Conservation (phyloP, 805 yeast genomes). For the Phaffomyces antillensis region DNA sequence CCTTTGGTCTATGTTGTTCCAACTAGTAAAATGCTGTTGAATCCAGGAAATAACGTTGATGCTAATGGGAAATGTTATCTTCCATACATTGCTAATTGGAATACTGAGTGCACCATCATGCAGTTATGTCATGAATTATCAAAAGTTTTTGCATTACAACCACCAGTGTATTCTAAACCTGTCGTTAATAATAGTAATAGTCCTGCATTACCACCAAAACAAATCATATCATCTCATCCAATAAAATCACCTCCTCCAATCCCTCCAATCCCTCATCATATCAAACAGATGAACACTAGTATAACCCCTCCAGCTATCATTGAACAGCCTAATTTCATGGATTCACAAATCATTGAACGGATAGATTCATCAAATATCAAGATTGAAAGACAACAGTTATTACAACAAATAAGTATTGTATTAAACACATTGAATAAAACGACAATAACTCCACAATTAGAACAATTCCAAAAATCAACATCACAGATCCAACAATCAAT, state of each 20-base stretch:
- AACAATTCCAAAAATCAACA: conserved; percentile 13
- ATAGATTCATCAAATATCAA: background rate
- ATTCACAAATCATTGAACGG: background rate
- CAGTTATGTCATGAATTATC: conserved; percentile 25
- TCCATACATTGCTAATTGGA: conserved; percentile 62
- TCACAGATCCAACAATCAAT: conserved; percentile 23
- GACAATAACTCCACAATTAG: background rate
- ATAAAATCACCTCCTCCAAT: conserved; percentile 25
- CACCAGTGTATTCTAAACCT: conserved; percentile 38
- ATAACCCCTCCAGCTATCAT: too few relatives aligned
- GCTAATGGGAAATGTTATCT: conserved; percentile 65
- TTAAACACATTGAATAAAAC: background rate
- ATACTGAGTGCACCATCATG: conserved; percentile 26
- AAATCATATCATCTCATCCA: conserved; percentile 3
- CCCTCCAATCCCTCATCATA: conserved; percentile 34
- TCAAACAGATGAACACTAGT: background rate
- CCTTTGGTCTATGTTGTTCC: conserved; percentile 65
- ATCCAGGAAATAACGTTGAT: conserved; percentile 63
- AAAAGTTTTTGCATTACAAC: conserved; percentile 32
- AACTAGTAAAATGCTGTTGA: conserved; percentile 37
- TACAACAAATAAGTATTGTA: conserved; percentile 4
- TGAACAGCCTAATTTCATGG: background rate
- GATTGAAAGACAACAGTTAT: background rate
- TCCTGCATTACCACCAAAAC: conserved; percentile 32
- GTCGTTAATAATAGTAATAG: background rate